Evolutionary conservation across 2,329 filamentous ascomycete species (phyloP).

Genomic region (Periglandula ipomoeae): DNA sequence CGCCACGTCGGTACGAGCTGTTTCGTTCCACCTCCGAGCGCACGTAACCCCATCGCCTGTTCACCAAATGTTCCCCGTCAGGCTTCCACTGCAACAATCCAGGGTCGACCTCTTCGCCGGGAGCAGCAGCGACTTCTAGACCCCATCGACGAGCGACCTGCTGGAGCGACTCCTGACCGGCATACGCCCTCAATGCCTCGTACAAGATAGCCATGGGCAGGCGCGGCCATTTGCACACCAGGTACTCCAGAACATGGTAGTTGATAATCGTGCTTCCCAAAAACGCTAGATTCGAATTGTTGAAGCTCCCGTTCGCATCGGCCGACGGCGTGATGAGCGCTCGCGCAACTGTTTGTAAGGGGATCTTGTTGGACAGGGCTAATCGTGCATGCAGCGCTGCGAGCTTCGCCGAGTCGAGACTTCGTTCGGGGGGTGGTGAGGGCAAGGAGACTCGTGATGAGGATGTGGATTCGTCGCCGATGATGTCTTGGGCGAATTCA

Average conservation of each 20-base stretch:
- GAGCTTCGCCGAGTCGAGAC: conserved; percentile 73
- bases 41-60: conserved; percentile 41
- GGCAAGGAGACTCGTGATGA: conserved; percentile 38
- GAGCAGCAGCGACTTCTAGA: conserved; percentile 76
- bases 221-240: conserved; percentile 83
- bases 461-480: conserved; percentile 12
- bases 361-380: conserved; percentile 69
- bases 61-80: conserved; percentile 33
- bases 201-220: conserved; percentile 83
- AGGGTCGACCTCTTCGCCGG: conserved; percentile 85
- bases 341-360: conserved; percentile 76
- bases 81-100: conserved; percentile 74
- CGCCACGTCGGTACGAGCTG: conserved; percentile 49
- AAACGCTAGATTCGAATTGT: conserved; percentile 76
- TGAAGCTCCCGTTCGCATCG: conserved; percentile 70
- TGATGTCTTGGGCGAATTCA: conserved; percentile 12
- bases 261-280: conserved; percentile 76
- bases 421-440: conserved; percentile 61
- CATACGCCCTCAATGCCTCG: conserved; percentile 75
- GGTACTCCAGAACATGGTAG: conserved; percentile 82
- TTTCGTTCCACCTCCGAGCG: conserved; percentile 40
- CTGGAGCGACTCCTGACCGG: conserved; percentile 64
- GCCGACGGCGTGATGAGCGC: conserved; percentile 80
- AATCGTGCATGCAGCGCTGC: conserved; percentile 87
- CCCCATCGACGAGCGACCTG: conserved; percentile 80